phyloP scores from a whole-genome alignment of 768 basidiomycete genomes.

The Agrocybe praecox region DNA sequence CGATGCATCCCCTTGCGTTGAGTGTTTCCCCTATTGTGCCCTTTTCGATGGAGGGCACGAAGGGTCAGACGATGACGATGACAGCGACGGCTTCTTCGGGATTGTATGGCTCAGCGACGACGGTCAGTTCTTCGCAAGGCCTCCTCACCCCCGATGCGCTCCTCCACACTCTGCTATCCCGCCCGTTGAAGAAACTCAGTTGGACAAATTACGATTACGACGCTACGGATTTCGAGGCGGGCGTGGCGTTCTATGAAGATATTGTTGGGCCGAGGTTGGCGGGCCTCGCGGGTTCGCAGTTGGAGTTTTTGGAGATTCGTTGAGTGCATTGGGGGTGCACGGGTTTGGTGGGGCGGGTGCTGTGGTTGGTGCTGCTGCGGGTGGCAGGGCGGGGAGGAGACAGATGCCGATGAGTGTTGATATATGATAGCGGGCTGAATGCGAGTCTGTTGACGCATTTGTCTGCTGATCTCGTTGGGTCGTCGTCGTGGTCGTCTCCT shows the following conservation, averaged over 20 bases:
- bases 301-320: slow-evolving; percentile 72
- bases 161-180: slow-evolving; percentile 49
- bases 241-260: slow-evolving; percentile 54
- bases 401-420: too few relatives aligned
- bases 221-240: slow-evolving; percentile 28
- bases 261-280: slow-evolving; percentile 58
- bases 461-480: slow-evolving; percentile 6
- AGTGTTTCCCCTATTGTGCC: slow-evolving; percentile 18
- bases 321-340: slow-evolving; percentile 11
- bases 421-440: neutral
- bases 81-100: neutral
- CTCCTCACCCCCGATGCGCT: slow-evolving; percentile 43
- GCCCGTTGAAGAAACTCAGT: slow-evolving; percentile 60
- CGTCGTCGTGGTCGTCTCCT: slow-evolving; percentile 2
- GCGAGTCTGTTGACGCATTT: slow-evolving; percentile 8
- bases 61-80: too few relatives aligned
- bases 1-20: slow-evolving; percentile 20
- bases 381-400: neutral
- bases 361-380: neutral
- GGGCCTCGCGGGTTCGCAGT: slow-evolving; percentile 49
- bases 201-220: slow-evolving; percentile 71
- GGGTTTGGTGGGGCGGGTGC: slow-evolving; percentile 10
- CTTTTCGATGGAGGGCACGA: slow-evolving; percentile 16
- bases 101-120: neutral
- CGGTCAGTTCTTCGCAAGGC: neutral